Base-by-base conservation (phyloP, 169 alveolate species). In the Theileria orientalis region DNA sequence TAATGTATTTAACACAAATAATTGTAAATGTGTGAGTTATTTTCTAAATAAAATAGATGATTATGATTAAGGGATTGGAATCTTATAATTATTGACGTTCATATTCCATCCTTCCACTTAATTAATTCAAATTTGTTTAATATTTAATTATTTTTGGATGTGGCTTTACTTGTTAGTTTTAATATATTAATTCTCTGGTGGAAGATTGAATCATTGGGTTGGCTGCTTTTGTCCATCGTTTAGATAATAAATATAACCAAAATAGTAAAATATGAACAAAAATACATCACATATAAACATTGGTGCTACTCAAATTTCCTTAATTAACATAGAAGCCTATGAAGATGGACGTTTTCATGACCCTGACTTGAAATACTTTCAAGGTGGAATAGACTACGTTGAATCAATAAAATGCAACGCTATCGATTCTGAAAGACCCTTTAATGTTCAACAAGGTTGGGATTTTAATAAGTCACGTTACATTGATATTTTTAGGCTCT, bases 401-500 rank as follows among this genome's bases (percentile, higher is more conserved):
- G 21, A 56, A n/a, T 23, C 2, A 56, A 56, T 56, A 1, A 56
- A 56, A 56, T n/a, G 21, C 2, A 40, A 40, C 21, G 6, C 19
- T 27, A n/a, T 56, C 21, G 19, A 56, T 6, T 27, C 14, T 30
- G 37, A 56, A 27, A 56, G 21, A 56, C 25, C 37, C 14, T 23
- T 23, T 23, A 27, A 56, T 19, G 32, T 56, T n/a, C 66, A 56
- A 6, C 37, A 56, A 56, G 66, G 66, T 56, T n/a, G 1, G 6
- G 21, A 29, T 27, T 13, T 27, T 27, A 49, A 5, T 49, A 49
- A n/a, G n/a, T n/a, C n/a, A n/a, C n/a, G n/a, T n/a, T n/a, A n/a
- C n/a, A 14, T 29, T 23, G 52, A 5, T 1, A 7, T 21, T 19
- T 25, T 19, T 62, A 76, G 85, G 85, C 2, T 2, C 67, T 14